Conservation (phyloP, 2,329 filamentous ascomycete genomes). For the Dissoconium aciculare region DNA sequence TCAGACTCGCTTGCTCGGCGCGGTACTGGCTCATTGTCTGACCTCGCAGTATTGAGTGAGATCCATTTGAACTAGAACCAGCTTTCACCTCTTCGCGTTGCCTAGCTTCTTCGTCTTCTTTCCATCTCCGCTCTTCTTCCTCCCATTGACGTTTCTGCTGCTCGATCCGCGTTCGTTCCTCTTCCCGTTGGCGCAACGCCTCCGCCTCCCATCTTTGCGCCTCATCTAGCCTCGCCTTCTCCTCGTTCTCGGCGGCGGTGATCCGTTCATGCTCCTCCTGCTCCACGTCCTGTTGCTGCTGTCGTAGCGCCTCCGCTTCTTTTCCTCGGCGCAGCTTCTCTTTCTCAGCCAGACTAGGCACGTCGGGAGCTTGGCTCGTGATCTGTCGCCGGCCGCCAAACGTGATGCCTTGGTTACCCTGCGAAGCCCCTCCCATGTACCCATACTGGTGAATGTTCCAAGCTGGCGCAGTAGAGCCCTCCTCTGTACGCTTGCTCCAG, state of each 20-base stretch:
- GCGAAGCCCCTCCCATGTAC: constrained; percentile 93
- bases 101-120: constrained; percentile 57
- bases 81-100: constrained; percentile 58
- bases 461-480: constrained; percentile 66
- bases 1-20: constrained; percentile 42
- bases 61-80: constrained; percentile 45
- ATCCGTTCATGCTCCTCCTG: constrained; percentile 34
- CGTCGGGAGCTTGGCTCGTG: constrained; percentile 61
- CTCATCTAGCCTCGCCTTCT: constrained; percentile 46
- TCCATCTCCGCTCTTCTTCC: constrained; percentile 63
- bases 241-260: constrained; percentile 44
- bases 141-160: constrained; percentile 62
- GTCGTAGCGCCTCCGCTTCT: constrained; percentile 39
- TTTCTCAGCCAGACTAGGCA: constrained; percentile 74
- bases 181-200: constrained; percentile 42
- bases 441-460: constrained; percentile 99
- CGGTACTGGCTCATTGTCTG: constrained; percentile 82
- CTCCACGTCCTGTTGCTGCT: constrained; percentile 33
- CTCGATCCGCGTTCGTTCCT: constrained; percentile 44
- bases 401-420: constrained; percentile 83
- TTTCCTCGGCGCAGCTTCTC: constrained; percentile 50
- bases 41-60: constrained; percentile 47
- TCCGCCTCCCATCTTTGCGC: constrained; percentile 54
- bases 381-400: constrained; percentile 90
- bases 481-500: constrained; percentile 78